Base-by-base conservation (phyloP, 1,284 basidiomycete genomes). In the Meira nashicola region DNA sequence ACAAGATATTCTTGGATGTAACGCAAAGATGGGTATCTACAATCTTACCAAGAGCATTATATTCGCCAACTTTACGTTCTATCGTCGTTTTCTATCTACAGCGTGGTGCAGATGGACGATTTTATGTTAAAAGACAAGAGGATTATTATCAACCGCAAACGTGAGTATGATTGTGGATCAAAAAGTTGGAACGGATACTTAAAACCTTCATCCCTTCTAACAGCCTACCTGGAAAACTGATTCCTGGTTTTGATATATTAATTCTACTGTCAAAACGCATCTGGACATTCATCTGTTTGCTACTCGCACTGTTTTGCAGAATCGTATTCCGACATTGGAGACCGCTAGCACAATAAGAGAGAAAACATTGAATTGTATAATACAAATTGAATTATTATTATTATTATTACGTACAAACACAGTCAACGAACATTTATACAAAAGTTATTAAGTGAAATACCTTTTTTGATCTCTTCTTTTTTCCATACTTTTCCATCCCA, bases 71-170 rank as follows among this genome's bases (percentile, higher is more conserved):
- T 14, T 60, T 59, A 8, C 37, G 62, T n/a, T 48, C 17, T 46
- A 38, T 78, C 15, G 70, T 77, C 25, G 60, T 64, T 1, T 63
- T 78, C 5, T 61, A 64, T 40, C 68, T 77, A 1, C 66, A 69
- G 46, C 62, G 68, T 1, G 70, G 71, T 9, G 65, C 64, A 19
- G 74, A 78, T 44, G 70, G 68, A 15, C 69, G 70, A 55, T 71
- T 71, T 59, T 78, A 78, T 64, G 44, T 78, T 55, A 64, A 71
- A 59, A 59, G 68, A 15, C 76, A 78, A 51, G 58, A 73, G 44
- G 76, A 78, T 54, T 57, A 68, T 12, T 78, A 78, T 39, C 55
- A 63, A 9, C 64, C 65, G 6, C 66, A 73, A 51, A 64, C 65
- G 65, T 70, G 56, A 63, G 67, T 64, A 19, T 58, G 17, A 63